Conservation (phyloP, 495 filamentous ascomycete species). For the Pseudotulostoma volvatum region DNA sequence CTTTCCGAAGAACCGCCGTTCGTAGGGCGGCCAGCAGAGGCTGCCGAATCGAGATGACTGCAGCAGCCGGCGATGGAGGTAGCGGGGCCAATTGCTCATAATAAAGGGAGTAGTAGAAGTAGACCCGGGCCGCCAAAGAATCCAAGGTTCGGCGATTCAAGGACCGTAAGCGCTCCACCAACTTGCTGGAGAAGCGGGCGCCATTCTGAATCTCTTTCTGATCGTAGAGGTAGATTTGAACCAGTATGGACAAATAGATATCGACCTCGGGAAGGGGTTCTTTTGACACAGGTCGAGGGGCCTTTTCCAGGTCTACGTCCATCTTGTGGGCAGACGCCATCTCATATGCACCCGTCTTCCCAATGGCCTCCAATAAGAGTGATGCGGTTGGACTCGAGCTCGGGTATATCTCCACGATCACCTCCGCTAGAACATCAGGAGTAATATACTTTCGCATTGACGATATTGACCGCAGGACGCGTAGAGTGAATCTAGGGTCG, state of each 20-base stretch:
- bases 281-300: conserved; percentile 30
- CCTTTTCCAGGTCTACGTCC: conserved; percentile 56
- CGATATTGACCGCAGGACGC: conserved; percentile 87
- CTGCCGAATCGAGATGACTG: conserved; percentile 71
- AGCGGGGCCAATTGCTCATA: conserved; percentile 74
- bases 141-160: conserved; percentile 90
- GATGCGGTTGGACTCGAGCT: conserved; percentile 47
- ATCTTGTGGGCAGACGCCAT: conserved; percentile 42
- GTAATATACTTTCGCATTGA: conserved; percentile 83
- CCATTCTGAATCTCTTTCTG: conserved; percentile 60
- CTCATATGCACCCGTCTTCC: conserved; percentile 44
- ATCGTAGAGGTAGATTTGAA: conserved; percentile 82
- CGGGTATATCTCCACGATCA: conserved; percentile 65
- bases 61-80: conserved; percentile 71
- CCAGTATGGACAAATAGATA: conserved; percentile 75
- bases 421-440: conserved; percentile 60
- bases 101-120: conserved; percentile 95
- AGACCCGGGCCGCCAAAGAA: conserved; percentile 82
- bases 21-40: conserved; percentile 75
- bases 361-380: conserved; percentile 51
- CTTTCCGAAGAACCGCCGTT: conserved; percentile 86
- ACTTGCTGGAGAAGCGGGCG: conserved; percentile 61
- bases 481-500: conserved; percentile 83
- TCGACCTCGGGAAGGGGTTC: conserved; percentile 81
- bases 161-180: conserved; percentile 70